Conservation (phyloP, 1,139 yeast species). For the Debaryomycetaceae sp. region DNA sequence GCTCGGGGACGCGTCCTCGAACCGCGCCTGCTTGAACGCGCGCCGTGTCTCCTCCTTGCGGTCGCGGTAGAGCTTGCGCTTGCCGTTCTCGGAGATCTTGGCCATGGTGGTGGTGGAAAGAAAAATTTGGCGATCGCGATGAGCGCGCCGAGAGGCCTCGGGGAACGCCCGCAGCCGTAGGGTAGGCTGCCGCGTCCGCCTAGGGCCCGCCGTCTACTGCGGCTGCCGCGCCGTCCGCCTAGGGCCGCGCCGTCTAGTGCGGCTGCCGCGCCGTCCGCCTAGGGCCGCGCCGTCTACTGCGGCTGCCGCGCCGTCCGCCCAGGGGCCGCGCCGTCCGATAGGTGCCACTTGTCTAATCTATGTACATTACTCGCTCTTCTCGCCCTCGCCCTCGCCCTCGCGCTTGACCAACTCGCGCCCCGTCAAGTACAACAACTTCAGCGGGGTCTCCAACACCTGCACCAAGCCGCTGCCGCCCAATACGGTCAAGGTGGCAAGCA, state of each 20-base stretch:
- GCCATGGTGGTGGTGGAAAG: background rate
- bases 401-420: slow-evolving; percentile 51
- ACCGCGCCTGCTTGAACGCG: slow-evolving; percentile 29
- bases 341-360: background rate
- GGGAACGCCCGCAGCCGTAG: too few relatives aligned
- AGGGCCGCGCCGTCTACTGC: background rate
- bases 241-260: too few relatives aligned
- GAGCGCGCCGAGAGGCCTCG: too few relatives aligned
- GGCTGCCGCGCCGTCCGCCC: background rate
- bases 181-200: too few relatives aligned
- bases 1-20: slow-evolving; percentile 15
- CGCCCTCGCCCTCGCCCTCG: slow-evolving; percentile 12
- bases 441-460: slow-evolving; percentile 67
- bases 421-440: slow-evolving; percentile 67
- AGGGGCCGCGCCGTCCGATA: too few relatives aligned
- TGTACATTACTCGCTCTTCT: slow-evolving; percentile 6
- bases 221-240: too few relatives aligned
- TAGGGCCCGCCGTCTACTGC: too few relatives aligned
- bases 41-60: slow-evolving; percentile 32
- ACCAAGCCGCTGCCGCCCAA: slow-evolving; percentile 90
- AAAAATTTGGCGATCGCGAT: too few relatives aligned
- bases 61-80: slow-evolving; percentile 37
- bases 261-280: background rate
- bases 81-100: too few relatives aligned
- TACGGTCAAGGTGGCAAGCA: slow-evolving; percentile 78